Base-by-base conservation (phyloP, 2,329 filamentous ascomycete genomes). In the Trichoderma sp. region DNA sequence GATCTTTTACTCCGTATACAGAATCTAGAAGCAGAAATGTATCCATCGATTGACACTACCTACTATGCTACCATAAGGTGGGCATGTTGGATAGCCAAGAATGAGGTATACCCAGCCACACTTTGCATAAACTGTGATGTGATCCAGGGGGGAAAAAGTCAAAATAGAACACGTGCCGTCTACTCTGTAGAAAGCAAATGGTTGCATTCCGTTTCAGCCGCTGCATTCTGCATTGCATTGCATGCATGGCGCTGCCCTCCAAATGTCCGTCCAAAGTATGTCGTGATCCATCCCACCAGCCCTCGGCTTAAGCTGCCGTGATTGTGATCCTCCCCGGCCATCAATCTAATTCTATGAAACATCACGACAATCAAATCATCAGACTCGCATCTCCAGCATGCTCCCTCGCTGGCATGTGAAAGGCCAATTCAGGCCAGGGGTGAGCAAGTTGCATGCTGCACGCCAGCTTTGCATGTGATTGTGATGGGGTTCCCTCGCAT, bases 401-500 rank as follows among this genome's bases (percentile, higher is more conserved):
- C 22, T 35, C 50, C 45, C 17, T 12, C 50, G 32, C 48, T 59
- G 52, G 34, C 68, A 69, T 68, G 68, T 69, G 68, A 68, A 68
- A 69, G 22, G 50, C 37, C 65, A 42, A 61, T 56, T 25, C 34
- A 58, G 35, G 19, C 66, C 37, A 45, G 48, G 57, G 48, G 57
- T 61, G 22, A 42, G 34, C 29, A 25, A 9, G 6, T 53, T 64
- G 48, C 57, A 59, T 59, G 37, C 57, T 48, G 37, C 50, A 50
- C 22, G 53, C n/a, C 27, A 42, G 37, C 42, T 13, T 67, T 67
- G 64, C 67, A 68, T 68, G 67, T 68, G 67, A 68, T 68, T 32
- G 3, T 19, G 56, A 52, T 59, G 34, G 42, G 42, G 53, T 19
- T 54, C 50, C 39, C 70, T 71, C 70, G 68, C 70, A 70, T 72